Base-by-base conservation (phyloP, 208 protist genomes). In the Naegleria fowleri region DNA sequence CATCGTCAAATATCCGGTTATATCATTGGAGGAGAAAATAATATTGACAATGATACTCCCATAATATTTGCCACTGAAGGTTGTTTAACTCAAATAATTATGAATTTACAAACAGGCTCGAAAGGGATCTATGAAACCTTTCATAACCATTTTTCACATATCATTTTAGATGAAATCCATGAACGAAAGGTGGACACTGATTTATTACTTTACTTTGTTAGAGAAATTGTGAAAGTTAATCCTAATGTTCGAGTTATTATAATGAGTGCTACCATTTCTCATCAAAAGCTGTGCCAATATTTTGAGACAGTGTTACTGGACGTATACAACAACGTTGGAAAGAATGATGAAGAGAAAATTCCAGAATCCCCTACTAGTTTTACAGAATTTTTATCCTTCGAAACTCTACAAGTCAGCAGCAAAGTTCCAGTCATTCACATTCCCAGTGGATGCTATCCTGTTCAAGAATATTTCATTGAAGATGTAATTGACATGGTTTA, bases 201-300 rank as follows among this genome's bases (percentile, higher is more conserved):
- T 95, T 97, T 98, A 91, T 93, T 98, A 41, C 94, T 99, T 25
- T 97, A 98, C 58, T 93, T 98, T 9, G 92, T 99, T 58, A 94
- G 95, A 36, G 96, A 98, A 75, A 92, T 98, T 38, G 92, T 98
- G 95, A 83, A 93, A 36, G 0, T 94, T 95, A 40, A 86, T 11
- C 19, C 52, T 19, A 83, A 94, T 90, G 90, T 98, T 29, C 98
- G 97, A 92, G 94, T 99, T 5, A 94, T 99, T 79, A 92, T 99
- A 55, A 98, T 98, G 97, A 97, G 95, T 91, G 98, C 98, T 29
- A 98, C 98, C 51, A 96, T 99, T 93, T 96, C 98, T 92, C 96
- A 96, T 36, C 96, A 97, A 86, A 92, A 98, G n/a, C 98, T 98
- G 91, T 92, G 96, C 22, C 93, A 94, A 29, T 98, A 98, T 92